Conservation (phyloP, 1,139 yeast genomes). For the Debaryomyces sp. region DNA sequence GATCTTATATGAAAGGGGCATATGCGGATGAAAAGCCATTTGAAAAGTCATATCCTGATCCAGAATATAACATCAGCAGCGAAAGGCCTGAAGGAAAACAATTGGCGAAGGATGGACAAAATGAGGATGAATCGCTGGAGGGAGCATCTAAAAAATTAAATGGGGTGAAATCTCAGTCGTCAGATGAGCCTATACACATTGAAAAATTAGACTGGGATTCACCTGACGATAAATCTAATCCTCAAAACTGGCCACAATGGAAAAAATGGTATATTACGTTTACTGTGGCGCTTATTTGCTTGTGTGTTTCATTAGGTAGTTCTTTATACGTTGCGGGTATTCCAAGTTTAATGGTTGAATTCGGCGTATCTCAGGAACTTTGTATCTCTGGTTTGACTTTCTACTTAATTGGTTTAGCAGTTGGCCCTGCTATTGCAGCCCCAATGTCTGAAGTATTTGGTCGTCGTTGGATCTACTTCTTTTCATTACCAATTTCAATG, state of each 20-base stretch:
- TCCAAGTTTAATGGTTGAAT: slow-evolving; percentile 24
- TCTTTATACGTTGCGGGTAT: slow-evolving; percentile 64
- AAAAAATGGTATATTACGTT: slow-evolving; percentile 67
- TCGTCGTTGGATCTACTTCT: slow-evolving; percentile 61
- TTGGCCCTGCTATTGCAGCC: slow-evolving; percentile 76
- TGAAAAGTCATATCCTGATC: background rate
- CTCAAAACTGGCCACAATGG: slow-evolving; percentile 64
- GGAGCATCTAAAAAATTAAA: background rate
- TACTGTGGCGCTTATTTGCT: slow-evolving; percentile 63
- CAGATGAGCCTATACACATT: background rate
- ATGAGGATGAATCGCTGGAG: background rate
- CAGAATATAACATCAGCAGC: background rate
- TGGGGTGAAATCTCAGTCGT: slow-evolving; percentile 7
- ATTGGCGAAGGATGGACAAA: slow-evolving; percentile 9
- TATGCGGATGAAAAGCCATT: slow-evolving; percentile 15
- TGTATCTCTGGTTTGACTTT: slow-evolving; percentile 70
- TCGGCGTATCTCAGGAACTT: slow-evolving; percentile 58
- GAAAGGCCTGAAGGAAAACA: slow-evolving; percentile 4
- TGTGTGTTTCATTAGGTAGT: slow-evolving; percentile 72
- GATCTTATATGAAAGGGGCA: background rate
- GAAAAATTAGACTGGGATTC: slow-evolving; percentile 63
- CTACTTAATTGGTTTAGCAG: slow-evolving; percentile 69
- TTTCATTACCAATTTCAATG: slow-evolving; percentile 68
- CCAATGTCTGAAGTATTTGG: slow-evolving; percentile 79
- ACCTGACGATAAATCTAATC: slow-evolving; percentile 60